Evolutionary conservation across 2,329 filamentous ascomycete genomes (phyloP).

Genomic region (Mycosphaerelloides madeirae): DNA sequence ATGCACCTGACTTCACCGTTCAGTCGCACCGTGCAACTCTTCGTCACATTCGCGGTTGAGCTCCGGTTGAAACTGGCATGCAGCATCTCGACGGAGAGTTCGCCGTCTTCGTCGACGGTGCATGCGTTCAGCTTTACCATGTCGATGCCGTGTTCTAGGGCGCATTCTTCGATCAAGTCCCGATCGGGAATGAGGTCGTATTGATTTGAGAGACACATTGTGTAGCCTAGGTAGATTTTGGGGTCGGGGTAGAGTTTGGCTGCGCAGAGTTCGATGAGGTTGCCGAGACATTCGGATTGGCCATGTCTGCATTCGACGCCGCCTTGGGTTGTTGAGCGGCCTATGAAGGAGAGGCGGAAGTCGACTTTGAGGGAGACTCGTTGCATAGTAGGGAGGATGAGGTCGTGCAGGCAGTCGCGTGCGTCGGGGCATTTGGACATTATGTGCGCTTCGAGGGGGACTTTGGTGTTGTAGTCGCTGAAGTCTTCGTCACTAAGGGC

Average conservation of each 20-base stretch:
- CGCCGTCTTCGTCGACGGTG: constrained; percentile 69
- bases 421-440: constrained; percentile 95
- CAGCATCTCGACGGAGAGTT: constrained; percentile 55
- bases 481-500: constrained; percentile 21
- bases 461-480: constrained; percentile 33
- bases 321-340: constrained; percentile 52
- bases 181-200: constrained; percentile 74
- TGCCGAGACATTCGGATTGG: constrained; percentile 82
- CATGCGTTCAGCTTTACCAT: constrained; percentile 78
- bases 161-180: constrained; percentile 77
- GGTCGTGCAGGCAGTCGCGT: constrained; percentile 69
- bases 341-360: constrained; percentile 88
- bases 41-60: constrained; percentile 43
- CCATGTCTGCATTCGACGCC: constrained; percentile 88
- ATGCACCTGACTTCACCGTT: constrained; percentile 79
- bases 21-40: constrained; percentile 55
- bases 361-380: constrained; percentile 76
- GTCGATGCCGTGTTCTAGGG: constrained; percentile 83
- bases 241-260: constrained; percentile 75
- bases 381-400: constrained; percentile 85
- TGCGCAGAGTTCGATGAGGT: constrained; percentile 91
- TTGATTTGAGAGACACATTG: constrained; percentile 77
- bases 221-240: constrained; percentile 81
- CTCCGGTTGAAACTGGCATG: constrained; percentile 63
- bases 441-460: constrained; percentile 88